Evolutionary conservation across 306 rosid genomes (phyloP).

Genomic region (Ormosia emarginata): DNA sequence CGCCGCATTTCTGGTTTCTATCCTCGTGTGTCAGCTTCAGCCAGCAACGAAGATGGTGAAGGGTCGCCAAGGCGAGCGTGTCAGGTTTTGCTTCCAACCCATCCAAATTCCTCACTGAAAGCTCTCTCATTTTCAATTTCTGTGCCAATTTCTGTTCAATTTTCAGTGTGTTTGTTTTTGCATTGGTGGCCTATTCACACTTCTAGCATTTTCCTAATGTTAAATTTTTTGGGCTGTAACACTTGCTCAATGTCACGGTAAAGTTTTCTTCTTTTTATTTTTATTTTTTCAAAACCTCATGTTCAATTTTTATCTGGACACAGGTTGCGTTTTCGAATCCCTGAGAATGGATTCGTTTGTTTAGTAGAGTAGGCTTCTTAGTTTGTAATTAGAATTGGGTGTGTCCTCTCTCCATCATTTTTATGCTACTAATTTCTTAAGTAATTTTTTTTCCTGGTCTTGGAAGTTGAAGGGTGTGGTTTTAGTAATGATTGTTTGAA

Average conservation of each 20-base stretch:
- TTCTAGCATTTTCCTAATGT: not conserved
- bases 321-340: too few relatives aligned
- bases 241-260: too few relatives aligned
- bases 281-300: not conserved
- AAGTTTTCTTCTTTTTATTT: not conserved
- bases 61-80: slow-evolving; percentile 89
- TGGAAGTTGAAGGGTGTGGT: not conserved
- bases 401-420: not conserved
- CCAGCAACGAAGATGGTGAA: slow-evolving; percentile 58
- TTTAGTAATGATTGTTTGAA: not conserved
- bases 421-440: not conserved
- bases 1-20: not conserved
- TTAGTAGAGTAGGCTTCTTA: not conserved
- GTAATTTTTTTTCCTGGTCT: not conserved
- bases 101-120: too few relatives aligned
- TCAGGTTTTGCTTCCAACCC: slow-evolving; percentile 42
- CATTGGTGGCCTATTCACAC: too few relatives aligned
- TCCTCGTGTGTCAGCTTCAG: not conserved
- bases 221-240: not conserved
- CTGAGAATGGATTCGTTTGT: not conserved
- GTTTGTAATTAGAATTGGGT: not conserved
- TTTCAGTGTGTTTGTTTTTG: not conserved
- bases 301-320: too few relatives aligned
- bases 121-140: not conserved
- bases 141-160: not conserved